Conservation (phyloP, 352 stramenopile genomes). For the Salisapilia sapeloensis region DNA sequence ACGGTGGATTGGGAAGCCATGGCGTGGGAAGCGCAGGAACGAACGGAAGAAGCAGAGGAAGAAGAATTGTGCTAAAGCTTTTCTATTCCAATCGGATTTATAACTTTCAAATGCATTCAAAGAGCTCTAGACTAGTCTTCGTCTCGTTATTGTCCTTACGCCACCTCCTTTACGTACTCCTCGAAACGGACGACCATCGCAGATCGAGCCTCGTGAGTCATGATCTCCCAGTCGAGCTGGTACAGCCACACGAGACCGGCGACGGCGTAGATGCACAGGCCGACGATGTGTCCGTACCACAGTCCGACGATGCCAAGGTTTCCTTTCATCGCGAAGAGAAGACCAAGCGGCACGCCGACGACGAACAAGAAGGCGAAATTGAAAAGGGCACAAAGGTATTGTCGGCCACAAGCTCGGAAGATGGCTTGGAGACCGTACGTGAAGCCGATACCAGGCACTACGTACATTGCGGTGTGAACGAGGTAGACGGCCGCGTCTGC, state of each 20-base stretch:
- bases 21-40: constrained; percentile 34
- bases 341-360: constrained; percentile 20
- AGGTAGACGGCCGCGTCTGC: constrained; percentile 10
- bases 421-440: constrained; percentile 18
- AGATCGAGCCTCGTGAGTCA: constrained; percentile 30
- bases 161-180: no score
- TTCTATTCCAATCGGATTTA: no score
- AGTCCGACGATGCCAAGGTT: constrained; percentile 22
- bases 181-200: no score
- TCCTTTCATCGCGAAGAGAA: constrained; percentile 21
- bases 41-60: constrained; percentile 20
- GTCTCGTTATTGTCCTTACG: no score
- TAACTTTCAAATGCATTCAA: no score
- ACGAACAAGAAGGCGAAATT: constrained; percentile 35
- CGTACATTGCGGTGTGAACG: constrained; percentile 10
- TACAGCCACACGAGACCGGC: constrained; percentile 19
- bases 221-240: constrained; percentile 25
- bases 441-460: constrained; percentile 19
- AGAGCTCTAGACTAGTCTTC: no score
- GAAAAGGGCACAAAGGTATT: constrained; percentile 25
- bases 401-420: constrained; percentile 27
- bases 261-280: constrained; percentile 16
- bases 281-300: constrained; percentile 34
- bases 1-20: constrained; percentile 57
- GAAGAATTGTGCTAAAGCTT: no score